phyloP scores from a whole-genome alignment of 306 rosid genomes.

The Citrullus colocynthis region DNA sequence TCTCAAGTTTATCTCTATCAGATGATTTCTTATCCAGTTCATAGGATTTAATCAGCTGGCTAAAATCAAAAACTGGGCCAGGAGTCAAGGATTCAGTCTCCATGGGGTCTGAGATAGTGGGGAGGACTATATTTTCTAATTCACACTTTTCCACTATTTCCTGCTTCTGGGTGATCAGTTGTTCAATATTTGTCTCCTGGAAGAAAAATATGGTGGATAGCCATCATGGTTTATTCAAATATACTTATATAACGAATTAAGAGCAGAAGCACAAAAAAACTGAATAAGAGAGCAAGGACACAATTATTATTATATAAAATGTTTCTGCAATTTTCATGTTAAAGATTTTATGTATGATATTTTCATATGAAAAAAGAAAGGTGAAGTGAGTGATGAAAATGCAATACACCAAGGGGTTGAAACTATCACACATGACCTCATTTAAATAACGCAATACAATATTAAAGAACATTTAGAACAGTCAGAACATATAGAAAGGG shows the following conservation, averaged over 20 bases:
- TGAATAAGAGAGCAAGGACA: background rate
- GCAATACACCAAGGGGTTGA: background rate
- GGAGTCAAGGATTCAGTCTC: slow-evolving; percentile 50
- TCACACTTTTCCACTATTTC: slow-evolving; percentile 85
- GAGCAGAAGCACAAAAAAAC: background rate
- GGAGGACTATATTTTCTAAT: slow-evolving; percentile 71
- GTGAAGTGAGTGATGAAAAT: background rate
- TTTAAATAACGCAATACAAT: background rate
- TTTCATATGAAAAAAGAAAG: background rate
- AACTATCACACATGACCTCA: background rate
- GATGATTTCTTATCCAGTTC: slow-evolving; percentile 57
- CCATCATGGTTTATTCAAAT: slow-evolving; percentile 8
- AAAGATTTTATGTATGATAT: background rate
- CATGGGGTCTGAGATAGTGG: slow-evolving; percentile 68
- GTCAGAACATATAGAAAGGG: background rate
- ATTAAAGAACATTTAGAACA: background rate
- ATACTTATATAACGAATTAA: background rate
- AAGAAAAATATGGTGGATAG: slow-evolving; percentile 14
- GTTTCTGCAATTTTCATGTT: background rate
- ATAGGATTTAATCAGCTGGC: slow-evolving; percentile 44
- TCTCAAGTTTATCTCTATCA: slow-evolving; percentile 63
- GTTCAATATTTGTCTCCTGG: slow-evolving; percentile 79
- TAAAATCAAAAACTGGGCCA: slow-evolving; percentile 63
- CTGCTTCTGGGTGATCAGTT: slow-evolving; percentile 58
- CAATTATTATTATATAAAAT: background rate